Percentiles rank a stretch among this genome's conserved stretches.
phyloP scores from a whole-genome alignment of 2,329 filamentous ascomycete genomes.

The Calonectria montana region DNA sequence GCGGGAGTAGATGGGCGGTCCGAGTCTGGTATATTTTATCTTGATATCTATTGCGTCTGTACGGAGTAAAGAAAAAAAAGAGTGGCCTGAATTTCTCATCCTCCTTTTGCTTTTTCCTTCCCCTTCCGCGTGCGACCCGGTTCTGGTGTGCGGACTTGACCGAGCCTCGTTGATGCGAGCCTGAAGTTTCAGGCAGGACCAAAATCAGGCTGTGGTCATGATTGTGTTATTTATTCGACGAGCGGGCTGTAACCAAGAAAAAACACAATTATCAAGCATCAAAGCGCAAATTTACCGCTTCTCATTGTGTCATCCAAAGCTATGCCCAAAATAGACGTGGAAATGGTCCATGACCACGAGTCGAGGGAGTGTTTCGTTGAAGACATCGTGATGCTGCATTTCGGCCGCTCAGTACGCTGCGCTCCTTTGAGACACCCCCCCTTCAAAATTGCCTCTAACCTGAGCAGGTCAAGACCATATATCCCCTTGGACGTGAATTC shows the following conservation, averaged over 20 bases:
- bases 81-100: not conserved
- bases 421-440: not conserved
- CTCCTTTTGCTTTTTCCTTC: not conserved
- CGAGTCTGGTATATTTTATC: not conserved
- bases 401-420: not conserved
- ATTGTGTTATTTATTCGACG: not conserved
- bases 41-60: not conserved
- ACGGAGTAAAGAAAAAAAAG: no score
- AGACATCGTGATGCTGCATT: not conserved
- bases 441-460: not conserved
- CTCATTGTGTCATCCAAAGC: not conserved
- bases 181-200: not conserved
- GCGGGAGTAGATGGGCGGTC: not conserved
- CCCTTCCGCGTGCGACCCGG: not conserved
- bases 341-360: not conserved
- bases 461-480: not conserved
- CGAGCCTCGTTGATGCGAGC: not conserved
- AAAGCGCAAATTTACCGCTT: not conserved
- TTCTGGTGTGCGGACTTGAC: not conserved
- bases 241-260: not conserved
- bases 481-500: not conserved
- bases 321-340: not conserved
- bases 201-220: no score
- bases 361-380: not conserved
- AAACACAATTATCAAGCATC: not conserved